These are phyloP conservation scores for Clonostachys byssicola DNA, from an alignment of 2,329 filamentous ascomycete genomes.

Conservation along the genomic window DNA sequence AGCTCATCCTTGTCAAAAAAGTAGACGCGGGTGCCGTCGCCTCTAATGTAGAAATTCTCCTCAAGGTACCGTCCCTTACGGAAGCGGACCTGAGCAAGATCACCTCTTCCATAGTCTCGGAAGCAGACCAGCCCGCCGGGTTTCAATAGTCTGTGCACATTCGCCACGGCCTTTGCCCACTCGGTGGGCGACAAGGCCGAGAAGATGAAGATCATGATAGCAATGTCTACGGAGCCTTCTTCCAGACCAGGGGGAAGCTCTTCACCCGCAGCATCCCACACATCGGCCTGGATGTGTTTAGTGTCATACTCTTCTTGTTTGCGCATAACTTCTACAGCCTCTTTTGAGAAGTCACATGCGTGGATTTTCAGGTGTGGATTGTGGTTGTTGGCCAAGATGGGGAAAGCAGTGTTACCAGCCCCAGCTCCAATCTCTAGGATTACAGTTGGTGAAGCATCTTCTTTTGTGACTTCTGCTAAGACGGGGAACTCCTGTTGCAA, in stretches of 20 bases:
- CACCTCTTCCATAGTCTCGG: slow-evolving; percentile 92
- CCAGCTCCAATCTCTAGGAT: slow-evolving; percentile 92
- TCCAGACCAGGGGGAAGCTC: slow-evolving; percentile 71
- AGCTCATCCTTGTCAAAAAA: slow-evolving; percentile 92
- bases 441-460: slow-evolving; percentile 63
- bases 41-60: slow-evolving; percentile 95
- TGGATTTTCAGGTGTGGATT: slow-evolving; percentile 81
- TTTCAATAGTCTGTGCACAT: slow-evolving; percentile 79
- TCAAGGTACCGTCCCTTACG: slow-evolving; percentile 92
- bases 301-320: slow-evolving; percentile 71
- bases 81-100: slow-evolving; percentile 94
- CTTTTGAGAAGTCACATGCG: slow-evolving; percentile 95
- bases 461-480: slow-evolving; percentile 68
- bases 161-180: slow-evolving; percentile 78
- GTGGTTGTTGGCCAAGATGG: slow-evolving; percentile 77
- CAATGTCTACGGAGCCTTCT: slow-evolving; percentile 82
- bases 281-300: slow-evolving; percentile 75
- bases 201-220: slow-evolving; percentile 96
- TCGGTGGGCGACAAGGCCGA: slow-evolving; percentile 82
- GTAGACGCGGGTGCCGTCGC: slow-evolving; percentile 93
- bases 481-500: slow-evolving; percentile 92
- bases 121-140: slow-evolving; percentile 92
- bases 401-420: slow-evolving; percentile 94
- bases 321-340: slow-evolving; percentile 90
- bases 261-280: slow-evolving; percentile 83